Percentiles rank a stretch among this genome's conserved stretches.
Evolutionary conservation across 2,329 filamentous ascomycete genomes (phyloP).

Genomic region (Ophiostoma himal-ulmi): DNA sequence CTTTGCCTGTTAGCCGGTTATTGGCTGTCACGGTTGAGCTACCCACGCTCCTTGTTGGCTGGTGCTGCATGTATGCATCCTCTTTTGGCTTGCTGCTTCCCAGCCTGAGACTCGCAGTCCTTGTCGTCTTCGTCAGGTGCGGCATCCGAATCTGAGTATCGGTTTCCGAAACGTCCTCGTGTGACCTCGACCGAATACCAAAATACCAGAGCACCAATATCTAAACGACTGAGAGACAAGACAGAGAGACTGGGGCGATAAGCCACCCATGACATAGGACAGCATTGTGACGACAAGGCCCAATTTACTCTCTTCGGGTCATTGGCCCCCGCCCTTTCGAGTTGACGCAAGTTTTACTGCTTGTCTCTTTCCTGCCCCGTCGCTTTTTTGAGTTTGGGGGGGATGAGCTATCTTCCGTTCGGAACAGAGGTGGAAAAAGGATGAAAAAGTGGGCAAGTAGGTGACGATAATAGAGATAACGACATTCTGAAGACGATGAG

Average conservation of each 20-base stretch:
- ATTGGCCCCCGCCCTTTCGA: not conserved
- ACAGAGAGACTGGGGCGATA: not conserved
- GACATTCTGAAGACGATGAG: not conserved
- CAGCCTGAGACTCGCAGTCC: not conserved
- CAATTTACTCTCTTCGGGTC: constrained; percentile 1
- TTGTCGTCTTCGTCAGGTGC: not conserved
- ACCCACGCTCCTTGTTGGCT: not conserved
- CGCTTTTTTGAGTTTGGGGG: not conserved
- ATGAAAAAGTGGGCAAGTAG: not conserved
- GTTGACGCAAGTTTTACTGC: not conserved
- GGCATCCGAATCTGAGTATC: not conserved
- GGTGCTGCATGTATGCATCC: constrained; percentile 2
- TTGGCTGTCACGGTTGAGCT: not conserved
- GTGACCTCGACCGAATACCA: not conserved
- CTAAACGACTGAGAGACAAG: not conserved
- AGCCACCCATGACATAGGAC: not conserved
- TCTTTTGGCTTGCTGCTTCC: not conserved
- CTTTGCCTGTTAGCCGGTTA: not conserved
- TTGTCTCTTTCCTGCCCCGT: not conserved
- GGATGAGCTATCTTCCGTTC: constrained; percentile 10
- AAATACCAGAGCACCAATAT: not conserved
- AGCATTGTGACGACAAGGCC: not conserved
- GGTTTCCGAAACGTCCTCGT: not conserved
- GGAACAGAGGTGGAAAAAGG: constrained; percentile 4
- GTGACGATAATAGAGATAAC: not conserved